A percentile compares a stretch with the other conserved stretches of the same genome.
These are phyloP conservation scores for Hanseniaspora osmophila DNA, from an alignment of 805 yeast genomes.

Conservation along the genomic window DNA sequence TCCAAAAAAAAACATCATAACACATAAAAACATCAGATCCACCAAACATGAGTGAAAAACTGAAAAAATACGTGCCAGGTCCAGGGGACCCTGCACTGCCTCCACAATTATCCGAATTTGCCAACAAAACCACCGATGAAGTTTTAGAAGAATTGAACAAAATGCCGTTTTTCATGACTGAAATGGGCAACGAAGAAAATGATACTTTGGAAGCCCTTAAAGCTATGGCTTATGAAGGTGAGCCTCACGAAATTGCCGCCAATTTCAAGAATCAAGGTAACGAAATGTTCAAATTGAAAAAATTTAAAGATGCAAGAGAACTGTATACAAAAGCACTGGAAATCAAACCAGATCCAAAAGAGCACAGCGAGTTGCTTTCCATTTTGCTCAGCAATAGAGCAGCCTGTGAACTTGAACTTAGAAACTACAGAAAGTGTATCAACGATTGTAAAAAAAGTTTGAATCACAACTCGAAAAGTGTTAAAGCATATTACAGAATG, in stretches of 20 bases:
- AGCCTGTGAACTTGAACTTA: slow-evolving; percentile 76
- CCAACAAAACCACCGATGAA: slow-evolving; percentile 57
- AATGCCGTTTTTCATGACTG: slow-evolving; percentile 89
- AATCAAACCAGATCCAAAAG: slow-evolving; percentile 27
- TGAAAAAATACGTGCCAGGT: slow-evolving; percentile 30
- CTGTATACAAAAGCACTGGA: slow-evolving; percentile 71
- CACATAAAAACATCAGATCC: background rate
- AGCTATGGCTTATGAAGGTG: slow-evolving; percentile 89
- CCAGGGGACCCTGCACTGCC: slow-evolving; percentile 62
- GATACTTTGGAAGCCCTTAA: slow-evolving; percentile 71
- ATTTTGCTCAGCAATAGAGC: slow-evolving; percentile 64
- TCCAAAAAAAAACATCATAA: background rate
- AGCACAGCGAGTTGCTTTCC: slow-evolving; percentile 31
- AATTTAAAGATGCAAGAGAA: slow-evolving; percentile 62
- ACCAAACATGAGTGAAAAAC: slow-evolving; percentile 13
- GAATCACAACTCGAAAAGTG: slow-evolving; percentile 46
- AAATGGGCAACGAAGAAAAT: slow-evolving; percentile 64
- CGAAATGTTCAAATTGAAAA: slow-evolving; percentile 60
- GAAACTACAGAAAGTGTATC: slow-evolving; percentile 74
- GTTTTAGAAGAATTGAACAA: slow-evolving; percentile 65
- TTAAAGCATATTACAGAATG: slow-evolving; percentile 77
- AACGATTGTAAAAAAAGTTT: slow-evolving; percentile 72
- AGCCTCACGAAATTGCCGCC: slow-evolving; percentile 79
- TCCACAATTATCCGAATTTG: slow-evolving; percentile 58
- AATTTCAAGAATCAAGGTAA: slow-evolving; percentile 91